phyloP scores from a whole-genome alignment of 2,329 filamentous ascomycete species.

The Aspergillus puulaauensis region DNA sequence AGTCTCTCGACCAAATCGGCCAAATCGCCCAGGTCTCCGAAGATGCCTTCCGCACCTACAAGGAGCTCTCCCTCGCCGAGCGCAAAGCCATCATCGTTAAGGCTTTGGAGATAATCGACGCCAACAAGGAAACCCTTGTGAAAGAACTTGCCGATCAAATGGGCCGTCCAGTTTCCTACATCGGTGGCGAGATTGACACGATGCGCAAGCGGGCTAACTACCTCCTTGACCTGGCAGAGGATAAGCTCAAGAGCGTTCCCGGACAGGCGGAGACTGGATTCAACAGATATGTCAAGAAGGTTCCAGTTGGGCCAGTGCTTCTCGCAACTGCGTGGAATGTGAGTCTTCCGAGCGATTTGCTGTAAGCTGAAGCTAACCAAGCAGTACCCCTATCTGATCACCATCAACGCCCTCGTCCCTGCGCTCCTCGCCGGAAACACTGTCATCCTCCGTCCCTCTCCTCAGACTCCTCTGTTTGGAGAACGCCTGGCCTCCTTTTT shows the following conservation, averaged over 20 bases:
- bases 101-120: slow-evolving; percentile 67
- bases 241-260: slow-evolving; percentile 72
- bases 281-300: slow-evolving; percentile 81
- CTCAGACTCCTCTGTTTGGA: slow-evolving; percentile 84
- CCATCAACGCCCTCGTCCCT: slow-evolving; percentile 84
- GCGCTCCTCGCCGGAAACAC: slow-evolving; percentile 85
- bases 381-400: slow-evolving; percentile 87
- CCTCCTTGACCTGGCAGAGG: slow-evolving; percentile 76
- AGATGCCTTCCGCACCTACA: slow-evolving; percentile 52
- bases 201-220: slow-evolving; percentile 80
- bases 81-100: slow-evolving; percentile 79
- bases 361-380: background rate
- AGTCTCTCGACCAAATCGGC: slow-evolving; percentile 31
- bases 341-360: slow-evolving; percentile 5
- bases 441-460: slow-evolving; percentile 87
- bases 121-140: slow-evolving; percentile 73
- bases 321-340: slow-evolving; percentile 94
- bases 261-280: slow-evolving; percentile 83
- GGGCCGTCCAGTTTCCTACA: slow-evolving; percentile 85
- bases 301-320: slow-evolving; percentile 79
- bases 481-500: slow-evolving; percentile 77
- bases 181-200: slow-evolving; percentile 75
- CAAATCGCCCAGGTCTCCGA: slow-evolving; percentile 26
- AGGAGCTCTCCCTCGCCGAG: slow-evolving; percentile 67
- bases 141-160: slow-evolving; percentile 85